phyloP scores from a whole-genome alignment of 257 asterid genomes.

The Lavandula angustifolia region DNA sequence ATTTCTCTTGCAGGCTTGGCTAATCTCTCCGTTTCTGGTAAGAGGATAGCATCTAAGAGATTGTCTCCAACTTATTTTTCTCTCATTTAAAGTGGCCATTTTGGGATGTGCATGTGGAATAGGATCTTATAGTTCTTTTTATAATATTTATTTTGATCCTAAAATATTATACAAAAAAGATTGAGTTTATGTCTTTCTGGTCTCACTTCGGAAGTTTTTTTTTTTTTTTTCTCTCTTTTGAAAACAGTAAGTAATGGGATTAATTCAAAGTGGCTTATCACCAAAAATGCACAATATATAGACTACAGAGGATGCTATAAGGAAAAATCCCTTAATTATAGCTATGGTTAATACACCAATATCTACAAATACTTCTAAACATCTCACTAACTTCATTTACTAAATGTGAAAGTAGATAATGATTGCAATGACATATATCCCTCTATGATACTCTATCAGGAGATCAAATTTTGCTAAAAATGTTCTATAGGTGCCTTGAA shows the following conservation, averaged over 20 bases:
- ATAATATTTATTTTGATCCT: conserved; percentile 6
- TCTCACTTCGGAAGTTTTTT: conserved; percentile 12
- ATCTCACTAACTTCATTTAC: conserved; percentile 4
- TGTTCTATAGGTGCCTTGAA: background rate
- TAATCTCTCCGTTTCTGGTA: conserved; percentile 81
- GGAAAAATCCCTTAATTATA: no score
- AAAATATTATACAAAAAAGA: background rate
- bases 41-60: conserved; percentile 23
- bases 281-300: no score
- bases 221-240: background rate
- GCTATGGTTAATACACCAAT: no score
- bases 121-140: conserved; percentile 1
- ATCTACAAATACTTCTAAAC: no score
- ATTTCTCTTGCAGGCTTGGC: conserved; percentile 71
- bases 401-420: background rate
- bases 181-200: background rate
- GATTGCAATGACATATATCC: background rate
- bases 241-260: no score
- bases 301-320: no score
- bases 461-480: conserved; percentile 2
- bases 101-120: background rate
- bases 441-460: background rate
- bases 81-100: conserved; percentile 8
- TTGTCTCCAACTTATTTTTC: conserved; percentile 9
- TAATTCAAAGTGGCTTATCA: no score